Evolutionary conservation across 176 grass and related monocot species (phyloP).

Genomic region (Urochloa ruziziensis): DNA sequence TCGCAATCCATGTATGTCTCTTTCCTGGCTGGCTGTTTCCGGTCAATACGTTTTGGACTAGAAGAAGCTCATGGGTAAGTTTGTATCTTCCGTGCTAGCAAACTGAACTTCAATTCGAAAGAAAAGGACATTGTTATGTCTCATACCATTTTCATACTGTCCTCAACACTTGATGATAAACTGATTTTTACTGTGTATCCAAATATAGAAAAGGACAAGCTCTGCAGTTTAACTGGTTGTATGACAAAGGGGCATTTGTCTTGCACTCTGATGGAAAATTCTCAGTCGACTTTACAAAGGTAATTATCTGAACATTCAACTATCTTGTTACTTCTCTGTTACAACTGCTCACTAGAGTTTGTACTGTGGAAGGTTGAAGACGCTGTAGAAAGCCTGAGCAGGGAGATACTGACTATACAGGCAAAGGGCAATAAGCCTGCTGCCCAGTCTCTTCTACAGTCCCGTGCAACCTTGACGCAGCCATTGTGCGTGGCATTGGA

Average conservation of each 20-base stretch:
- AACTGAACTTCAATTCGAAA: neutral
- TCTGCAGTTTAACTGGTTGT: conserved; percentile 95
- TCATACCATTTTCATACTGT: neutral
- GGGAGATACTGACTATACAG: conserved; percentile 90
- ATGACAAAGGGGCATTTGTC: conserved; percentile 82
- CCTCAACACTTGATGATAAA: neutral
- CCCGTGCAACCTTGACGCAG: conserved; percentile 66
- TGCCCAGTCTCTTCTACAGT: conserved; percentile 61
- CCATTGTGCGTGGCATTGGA: conserved; percentile 74
- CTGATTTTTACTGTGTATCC: neutral
- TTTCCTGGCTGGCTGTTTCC: conserved; percentile 89
- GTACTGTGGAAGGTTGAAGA: conserved; percentile 68
- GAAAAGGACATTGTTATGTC: neutral
- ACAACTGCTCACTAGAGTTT: neutral
- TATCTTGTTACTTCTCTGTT: neutral
- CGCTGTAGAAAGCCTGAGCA: conserved; percentile 83
- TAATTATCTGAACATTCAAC: conserved; percentile 7
- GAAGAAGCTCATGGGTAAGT: conserved; percentile 96
- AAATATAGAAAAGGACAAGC: conserved; percentile 80
- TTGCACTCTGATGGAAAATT: conserved; percentile 81
- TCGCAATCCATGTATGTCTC: conserved; percentile 94
- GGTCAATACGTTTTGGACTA: conserved; percentile 85
- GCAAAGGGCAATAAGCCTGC: conserved; percentile 79
- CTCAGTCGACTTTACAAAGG: conserved; percentile 90
- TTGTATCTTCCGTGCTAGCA: conserved; percentile 16